A percentile compares a stretch with the other conserved stretches of the same genome.
Evolutionary conservation across 2,329 filamentous ascomycete species (phyloP).

Genomic region (Hypoxylon sp.): DNA sequence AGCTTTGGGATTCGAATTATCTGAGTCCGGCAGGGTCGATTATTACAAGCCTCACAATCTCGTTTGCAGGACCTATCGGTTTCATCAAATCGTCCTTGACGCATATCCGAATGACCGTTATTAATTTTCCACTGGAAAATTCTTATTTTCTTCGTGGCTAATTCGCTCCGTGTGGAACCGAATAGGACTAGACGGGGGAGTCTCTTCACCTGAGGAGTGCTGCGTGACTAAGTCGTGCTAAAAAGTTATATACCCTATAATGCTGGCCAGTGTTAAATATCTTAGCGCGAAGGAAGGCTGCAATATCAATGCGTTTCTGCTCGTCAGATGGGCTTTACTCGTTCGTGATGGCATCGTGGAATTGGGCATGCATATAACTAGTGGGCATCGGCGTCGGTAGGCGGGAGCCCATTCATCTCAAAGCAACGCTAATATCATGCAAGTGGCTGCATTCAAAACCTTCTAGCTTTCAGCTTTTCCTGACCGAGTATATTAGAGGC

Average conservation of each 20-base stretch:
- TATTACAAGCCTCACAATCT: not conserved
- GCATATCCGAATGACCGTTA: not conserved
- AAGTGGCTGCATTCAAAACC: constrained; percentile 25
- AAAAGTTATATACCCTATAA: not conserved
- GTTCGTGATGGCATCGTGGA: not conserved
- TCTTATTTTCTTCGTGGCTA: not conserved
- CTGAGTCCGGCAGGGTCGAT: no score
- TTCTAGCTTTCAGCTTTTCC: constrained; percentile 30
- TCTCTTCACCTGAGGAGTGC: not conserved
- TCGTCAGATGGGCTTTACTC: not conserved
- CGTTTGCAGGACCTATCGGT: not conserved
- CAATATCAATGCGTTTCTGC: not conserved
- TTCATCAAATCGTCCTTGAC: no score
- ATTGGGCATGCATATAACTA: constrained; percentile 12
- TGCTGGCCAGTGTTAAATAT: not conserved
- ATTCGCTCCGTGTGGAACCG: not conserved
- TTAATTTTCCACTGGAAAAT: not conserved
- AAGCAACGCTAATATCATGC: constrained; percentile 28
- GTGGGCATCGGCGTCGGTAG: constrained; percentile 5
- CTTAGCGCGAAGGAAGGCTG: not conserved
- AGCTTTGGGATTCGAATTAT: no score
- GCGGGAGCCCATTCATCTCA: constrained; percentile 20
- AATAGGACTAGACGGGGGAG: not conserved
- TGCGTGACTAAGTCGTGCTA: not conserved
- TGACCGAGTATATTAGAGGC: constrained; percentile 22